Base-by-base conservation (phyloP, 2,329 filamentous ascomycete genomes). In the Curvularia sp. region DNA sequence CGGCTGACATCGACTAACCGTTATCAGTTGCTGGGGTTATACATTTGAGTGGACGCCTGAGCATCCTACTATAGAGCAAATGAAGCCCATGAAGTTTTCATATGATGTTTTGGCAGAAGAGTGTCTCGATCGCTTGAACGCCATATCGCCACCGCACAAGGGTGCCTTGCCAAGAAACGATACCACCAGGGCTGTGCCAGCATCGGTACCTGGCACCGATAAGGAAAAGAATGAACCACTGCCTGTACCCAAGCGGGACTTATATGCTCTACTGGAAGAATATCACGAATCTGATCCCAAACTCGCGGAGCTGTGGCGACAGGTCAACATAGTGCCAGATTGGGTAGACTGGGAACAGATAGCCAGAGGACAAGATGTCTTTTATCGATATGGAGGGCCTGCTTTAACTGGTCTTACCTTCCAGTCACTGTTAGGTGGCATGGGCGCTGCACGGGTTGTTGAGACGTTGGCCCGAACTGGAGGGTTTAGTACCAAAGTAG, bases 291-390 rank as follows among this genome's bases (percentile, higher is more conserved):
- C 81, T 5, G 84, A 93, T 65, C 78, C 83, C 23, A 83, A 84
- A 38, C 77, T 88, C 21, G 68, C 74, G 7, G 66, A 83, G 53
- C 78, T 94, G 8, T 93, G 90, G 90, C 73, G 77, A 0, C 81
- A 92, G 69, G 81, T 90, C 55, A 88, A 86, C 56, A 87, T 83
- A 0, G 77, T 92, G 3, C 91, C 90, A 0, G 80, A 84, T 0
- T 93, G 90, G 89, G 90, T 93, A 2, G 86, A 93, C 71, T 93
- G 89, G 90, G 83, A 84, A 1, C 89, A 92, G 70, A 88, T 94
- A 55, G 80, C 83, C 58, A 82, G 90, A 68, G 91, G 90, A 0
- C 90, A 94, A 72, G 85, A 90, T 65, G 85, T 92, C 0, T 92
- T 93, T 69, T 93, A 91, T 74, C 85, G 90, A 34, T 93, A 93